Conservation (phyloP, 768 basidiomycete genomes). For the Boletus eberwhitei region DNA sequence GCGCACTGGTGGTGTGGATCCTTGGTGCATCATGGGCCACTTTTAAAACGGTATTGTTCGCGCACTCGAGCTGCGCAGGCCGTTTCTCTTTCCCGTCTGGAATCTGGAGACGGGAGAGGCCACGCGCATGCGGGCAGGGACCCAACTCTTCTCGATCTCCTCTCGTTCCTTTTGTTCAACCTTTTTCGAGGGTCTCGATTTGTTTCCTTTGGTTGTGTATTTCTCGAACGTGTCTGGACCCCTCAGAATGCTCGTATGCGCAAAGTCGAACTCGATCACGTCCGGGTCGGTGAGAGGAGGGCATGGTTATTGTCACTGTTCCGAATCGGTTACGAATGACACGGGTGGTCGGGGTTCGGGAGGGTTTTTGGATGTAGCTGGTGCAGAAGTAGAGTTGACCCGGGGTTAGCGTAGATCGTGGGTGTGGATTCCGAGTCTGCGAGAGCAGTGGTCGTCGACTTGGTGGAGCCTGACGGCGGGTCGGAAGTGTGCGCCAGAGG, state of each 20-base stretch:
- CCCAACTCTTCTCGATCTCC: slow-evolving; percentile 60
- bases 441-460: too few relatives aligned
- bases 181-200: slow-evolving; percentile 29
- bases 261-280: slow-evolving; percentile 73
- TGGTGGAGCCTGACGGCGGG: background rate
- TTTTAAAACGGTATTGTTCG: too few relatives aligned
- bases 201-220: slow-evolving; percentile 27
- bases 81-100: too few relatives aligned
- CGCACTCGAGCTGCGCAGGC: too few relatives aligned
- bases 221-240: slow-evolving; percentile 56
- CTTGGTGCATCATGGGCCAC: slow-evolving; percentile 1
- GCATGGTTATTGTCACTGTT: slow-evolving; percentile 69
- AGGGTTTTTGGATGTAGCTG: slow-evolving; percentile 14
- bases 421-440: slow-evolving; percentile 7
- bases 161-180: slow-evolving; percentile 38
- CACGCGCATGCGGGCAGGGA: slow-evolving; percentile 33
- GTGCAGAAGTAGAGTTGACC: background rate
- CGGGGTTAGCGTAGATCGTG: slow-evolving; percentile 13
- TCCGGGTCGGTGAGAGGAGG: slow-evolving; percentile 45
- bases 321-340: slow-evolving; percentile 62
- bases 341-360: slow-evolving; percentile 42
- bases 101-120: slow-evolving; percentile 13
- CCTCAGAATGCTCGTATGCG: slow-evolving; percentile 71
- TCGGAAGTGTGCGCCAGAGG: background rate
- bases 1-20: slow-evolving; percentile 16